Base-by-base conservation (phyloP, 371 early-diverging fungal genomes). In the Mucor velutinosus region DNA sequence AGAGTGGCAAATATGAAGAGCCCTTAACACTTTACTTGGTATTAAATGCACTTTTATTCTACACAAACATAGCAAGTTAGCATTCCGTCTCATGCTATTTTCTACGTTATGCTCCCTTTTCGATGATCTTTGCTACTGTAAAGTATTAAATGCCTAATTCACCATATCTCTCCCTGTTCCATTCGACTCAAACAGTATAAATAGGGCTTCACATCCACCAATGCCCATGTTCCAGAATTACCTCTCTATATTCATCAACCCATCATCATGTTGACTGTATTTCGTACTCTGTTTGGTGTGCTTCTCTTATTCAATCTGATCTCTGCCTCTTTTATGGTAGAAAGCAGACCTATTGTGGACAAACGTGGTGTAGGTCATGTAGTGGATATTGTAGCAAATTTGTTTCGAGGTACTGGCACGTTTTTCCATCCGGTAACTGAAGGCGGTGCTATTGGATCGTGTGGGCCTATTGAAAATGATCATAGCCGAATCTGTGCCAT, bases 381-480 rank as follows among this genome's bases (percentile, higher is more conserved):
- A 11, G 67, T 67, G 0, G 62, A 67, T n/a, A 23, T 67, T 39
- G 7, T 67, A n/a, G 43, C 45, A 11, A 67, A 67, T 17, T 1
- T 67, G 21, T 67, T 67, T 45, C 61, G 61, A 67, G 69, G 69
- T 4, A 62, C 62, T 49, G 69, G 69, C n/a, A 76, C 77, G 7
- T 76, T 69, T 33, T 77, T 77, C 41, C 69, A 72, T 63, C 77
- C 77, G 15, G 65, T 43, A 12, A 67, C 72, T 5, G 77, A 77
- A 70, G 74, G 77, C 35, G 74, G 74, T 39, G 47, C 64, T 2
- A 39, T 62, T 49, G 75, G 75, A 1, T 59, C 75, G 3, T 74
- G 75, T 39, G 75, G 75, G 17, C 68, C 68, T 10, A 47, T 58
- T 29, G 71, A 60, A 25, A 57, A 65, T 53, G 73, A 76, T 41